Evolutionary conservation across 495 filamentous ascomycete species (phyloP).

Genomic region (Neurospora tetrasperma): DNA sequence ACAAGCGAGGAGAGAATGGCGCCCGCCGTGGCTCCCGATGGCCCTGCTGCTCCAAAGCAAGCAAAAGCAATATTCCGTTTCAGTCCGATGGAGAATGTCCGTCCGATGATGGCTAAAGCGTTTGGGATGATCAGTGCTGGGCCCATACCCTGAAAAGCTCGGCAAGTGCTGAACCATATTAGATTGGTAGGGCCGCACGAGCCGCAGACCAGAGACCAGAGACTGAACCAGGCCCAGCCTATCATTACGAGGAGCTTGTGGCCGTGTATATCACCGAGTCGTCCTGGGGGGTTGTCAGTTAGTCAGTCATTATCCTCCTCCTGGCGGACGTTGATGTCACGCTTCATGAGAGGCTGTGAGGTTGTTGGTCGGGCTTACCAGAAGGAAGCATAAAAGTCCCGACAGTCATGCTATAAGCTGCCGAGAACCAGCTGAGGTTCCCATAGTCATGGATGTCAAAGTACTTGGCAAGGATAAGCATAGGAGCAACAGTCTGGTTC

Average conservation of each 20-base stretch:
- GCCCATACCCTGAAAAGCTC: conserved; percentile 54
- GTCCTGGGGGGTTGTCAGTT: conserved; percentile 24
- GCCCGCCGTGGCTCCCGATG: conserved; percentile 44
- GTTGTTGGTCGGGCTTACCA: conserved; percentile 2
- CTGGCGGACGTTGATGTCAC: background rate
- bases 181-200: conserved; percentile 24
- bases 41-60: conserved; percentile 52
- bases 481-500: conserved; percentile 14
- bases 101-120: conserved; percentile 48
- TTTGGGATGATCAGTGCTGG: conserved; percentile 53
- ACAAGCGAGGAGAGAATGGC: conserved; percentile 41
- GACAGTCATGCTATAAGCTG: conserved; percentile 46
- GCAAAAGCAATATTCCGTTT: conserved; percentile 51
- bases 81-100: conserved; percentile 38
- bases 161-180: conserved; percentile 46
- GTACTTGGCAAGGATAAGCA: conserved; percentile 28
- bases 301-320: background rate
- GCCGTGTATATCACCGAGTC: conserved; percentile 55
- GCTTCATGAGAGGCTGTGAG: background rate
- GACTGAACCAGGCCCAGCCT: conserved; percentile 51
- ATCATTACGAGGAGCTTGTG: conserved; percentile 50
- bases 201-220: conserved; percentile 52
- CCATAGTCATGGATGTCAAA: conserved; percentile 33
- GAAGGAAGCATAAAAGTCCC: conserved; percentile 55
- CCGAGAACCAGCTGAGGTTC: conserved; percentile 38